Evolutionary conservation across 2,329 filamentous ascomycete species (phyloP).

Genomic region (Metarhizium rileyi): DNA sequence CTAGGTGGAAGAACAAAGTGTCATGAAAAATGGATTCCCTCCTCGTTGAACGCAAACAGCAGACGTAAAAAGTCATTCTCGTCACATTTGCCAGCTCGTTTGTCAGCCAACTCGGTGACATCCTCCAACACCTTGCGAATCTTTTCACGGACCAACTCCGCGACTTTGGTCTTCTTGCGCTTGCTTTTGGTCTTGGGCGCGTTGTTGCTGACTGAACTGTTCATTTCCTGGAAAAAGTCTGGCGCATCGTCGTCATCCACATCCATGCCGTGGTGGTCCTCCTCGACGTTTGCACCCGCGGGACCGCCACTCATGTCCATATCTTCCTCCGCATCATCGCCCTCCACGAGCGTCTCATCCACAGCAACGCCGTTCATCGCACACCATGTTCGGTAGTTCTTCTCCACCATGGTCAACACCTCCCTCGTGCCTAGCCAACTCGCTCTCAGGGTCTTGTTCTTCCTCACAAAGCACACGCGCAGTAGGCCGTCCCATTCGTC

Average conservation of each 20-base stretch:
- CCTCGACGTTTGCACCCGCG: conserved; percentile 28
- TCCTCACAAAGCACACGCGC: conserved; percentile 59
- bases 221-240: conserved; percentile 68
- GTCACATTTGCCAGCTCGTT: conserved; percentile 76
- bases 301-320: conserved; percentile 30
- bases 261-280: conserved; percentile 41
- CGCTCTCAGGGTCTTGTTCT: conserved; percentile 82
- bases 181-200: conserved; percentile 52
- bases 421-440: conserved; percentile 73
- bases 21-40: conserved; percentile 85
- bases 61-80: conserved; percentile 85
- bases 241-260: conserved; percentile 65
- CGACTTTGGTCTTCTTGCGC: conserved; percentile 71
- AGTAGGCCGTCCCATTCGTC: conserved; percentile 93
- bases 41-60: conserved; percentile 74
- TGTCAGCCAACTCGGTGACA: conserved; percentile 70
- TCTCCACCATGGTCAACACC: conserved; percentile 71
- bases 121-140: conserved; percentile 76
- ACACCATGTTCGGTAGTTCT: conserved; percentile 85
- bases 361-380: conserved; percentile 73
- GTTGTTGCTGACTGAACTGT: conserved; percentile 25
- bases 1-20: background rate
- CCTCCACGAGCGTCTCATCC: conserved; percentile 53
- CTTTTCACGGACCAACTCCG: conserved; percentile 76
- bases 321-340: conserved; percentile 30